Evolutionary conservation across 495 filamentous ascomycete species (phyloP), one percentile per base, ranked within the genome.

Genomic region (Penicillium lagena): DNA sequence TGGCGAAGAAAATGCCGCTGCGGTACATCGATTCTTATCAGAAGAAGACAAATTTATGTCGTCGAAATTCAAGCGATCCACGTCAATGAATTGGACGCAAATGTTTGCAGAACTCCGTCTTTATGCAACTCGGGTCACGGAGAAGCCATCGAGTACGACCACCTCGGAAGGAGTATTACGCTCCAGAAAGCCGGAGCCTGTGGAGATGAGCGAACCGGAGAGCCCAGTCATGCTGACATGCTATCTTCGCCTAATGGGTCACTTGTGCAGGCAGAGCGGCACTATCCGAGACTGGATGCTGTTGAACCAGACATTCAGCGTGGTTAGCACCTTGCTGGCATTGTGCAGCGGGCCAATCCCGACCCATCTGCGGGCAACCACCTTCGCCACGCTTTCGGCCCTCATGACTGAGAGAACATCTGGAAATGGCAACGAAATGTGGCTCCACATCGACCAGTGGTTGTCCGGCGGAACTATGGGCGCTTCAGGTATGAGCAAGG

Each of bases 181-280:
- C 43, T 60, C 73, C 2, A 72, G 76, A 43, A 86, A 86, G 52
- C 68, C 74, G 15, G 84, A 87, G 47, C 73, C 77, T n/a, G 85
- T 77, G 37, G 76, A 82, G 29, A 76, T 81, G 61, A 79, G 73
- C 45, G 80, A 95, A 58, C 89, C 88, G 15, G 94, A 98, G 60
- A 87, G 85, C 37, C 79, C 81, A 12, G 80, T 93, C 54, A 96
- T 96, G 87, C 72, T 97, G 29, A 89, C 96, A 57, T 89, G 87
- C 50, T 96, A 96, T 56, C 73, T 99, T 32, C 81, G 90, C 9
- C 72, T 99, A 7, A 86, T 94, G 45, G 78, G 86, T 4, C 88
- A 91, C 57, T 64, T 96, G 22, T 83, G 79, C 38, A 68, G 74
- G 9, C 72, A 88, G 50, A 90, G 86, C 58, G 66, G 70, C 33